Evolutionary conservation across 768 basidiomycete genomes (phyloP).

Genomic region (Leccinellum luteum): DNA sequence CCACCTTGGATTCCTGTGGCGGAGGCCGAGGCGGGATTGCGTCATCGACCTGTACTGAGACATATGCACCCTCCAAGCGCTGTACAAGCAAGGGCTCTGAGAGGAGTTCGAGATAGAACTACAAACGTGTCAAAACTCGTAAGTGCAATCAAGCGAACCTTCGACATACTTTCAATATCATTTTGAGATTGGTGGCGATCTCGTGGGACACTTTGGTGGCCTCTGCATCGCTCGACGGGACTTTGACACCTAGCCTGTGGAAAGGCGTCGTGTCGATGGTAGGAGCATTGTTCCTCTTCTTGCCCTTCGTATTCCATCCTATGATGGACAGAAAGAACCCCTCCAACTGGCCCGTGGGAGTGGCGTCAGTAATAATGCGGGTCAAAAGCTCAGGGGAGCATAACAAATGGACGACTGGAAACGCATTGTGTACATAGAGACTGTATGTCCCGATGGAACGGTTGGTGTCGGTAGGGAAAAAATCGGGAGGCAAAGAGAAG

Average conservation of each 20-base stretch:
- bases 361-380: not conserved
- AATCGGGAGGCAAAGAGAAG: conserved; percentile 19
- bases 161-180: conserved; percentile 28
- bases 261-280: conserved; percentile 31
- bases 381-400: conserved; percentile 11
- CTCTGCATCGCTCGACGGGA: conserved; percentile 27
- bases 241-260: conserved; percentile 22
- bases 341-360: not conserved
- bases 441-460: conserved; percentile 19
- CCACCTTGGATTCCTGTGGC: not conserved
- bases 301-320: conserved; percentile 15
- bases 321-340: conserved; percentile 8
- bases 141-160: too few relatives aligned
- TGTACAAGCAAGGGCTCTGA: conserved; percentile 11
- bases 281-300: conserved; percentile 7
- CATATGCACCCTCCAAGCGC: conserved; percentile 10
- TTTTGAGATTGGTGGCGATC: conserved; percentile 26
- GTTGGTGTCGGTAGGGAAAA: conserved; percentile 9
- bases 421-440: conserved; percentile 22
- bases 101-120: conserved; percentile 30
- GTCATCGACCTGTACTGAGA: not conserved
- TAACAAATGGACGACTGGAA: conserved; percentile 19
- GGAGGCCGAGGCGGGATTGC: not conserved
- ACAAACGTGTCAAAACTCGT: not conserved
- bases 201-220: conserved; percentile 7